Evolutionary conservation across 306 rosid genomes (phyloP).

Genomic region (Vicia sativa): DNA sequence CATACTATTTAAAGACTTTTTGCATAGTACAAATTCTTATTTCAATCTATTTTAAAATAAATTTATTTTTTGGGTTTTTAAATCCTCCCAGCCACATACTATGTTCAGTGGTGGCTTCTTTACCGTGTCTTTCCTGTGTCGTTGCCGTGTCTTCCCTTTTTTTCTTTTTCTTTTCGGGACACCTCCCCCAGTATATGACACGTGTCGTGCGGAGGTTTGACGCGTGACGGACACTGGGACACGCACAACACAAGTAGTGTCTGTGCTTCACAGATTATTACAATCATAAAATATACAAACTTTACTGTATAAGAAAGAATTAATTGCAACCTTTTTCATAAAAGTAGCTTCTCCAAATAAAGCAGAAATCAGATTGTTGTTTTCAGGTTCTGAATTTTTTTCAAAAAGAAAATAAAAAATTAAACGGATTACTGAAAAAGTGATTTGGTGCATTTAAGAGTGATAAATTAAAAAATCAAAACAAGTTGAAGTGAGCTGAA

Average conservation of each 20-base stretch:
- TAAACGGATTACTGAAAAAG: neutral
- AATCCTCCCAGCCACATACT: too few species aligned
- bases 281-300: neutral
- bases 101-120: too few species aligned
- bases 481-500: neutral
- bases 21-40: neutral
- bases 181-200: too few species aligned
- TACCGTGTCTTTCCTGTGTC: too few species aligned
- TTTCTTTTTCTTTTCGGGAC: too few species aligned
- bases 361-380: neutral
- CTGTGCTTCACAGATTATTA: neutral
- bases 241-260: too few species aligned
- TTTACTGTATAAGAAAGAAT: neutral
- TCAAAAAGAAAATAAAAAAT: neutral
- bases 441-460: neutral
- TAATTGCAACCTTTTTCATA: neutral
- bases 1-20: neutral
- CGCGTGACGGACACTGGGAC: too few species aligned
- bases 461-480: neutral
- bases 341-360: constrained; percentile 1
- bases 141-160: too few species aligned
- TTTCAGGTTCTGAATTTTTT: neutral
- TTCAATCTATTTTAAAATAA: too few species aligned
- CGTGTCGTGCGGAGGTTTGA: too few species aligned
- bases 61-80: too few species aligned